phyloP scores from a whole-genome alignment of 2,329 filamentous ascomycete genomes.

The Pseudocercospora ulei region DNA sequence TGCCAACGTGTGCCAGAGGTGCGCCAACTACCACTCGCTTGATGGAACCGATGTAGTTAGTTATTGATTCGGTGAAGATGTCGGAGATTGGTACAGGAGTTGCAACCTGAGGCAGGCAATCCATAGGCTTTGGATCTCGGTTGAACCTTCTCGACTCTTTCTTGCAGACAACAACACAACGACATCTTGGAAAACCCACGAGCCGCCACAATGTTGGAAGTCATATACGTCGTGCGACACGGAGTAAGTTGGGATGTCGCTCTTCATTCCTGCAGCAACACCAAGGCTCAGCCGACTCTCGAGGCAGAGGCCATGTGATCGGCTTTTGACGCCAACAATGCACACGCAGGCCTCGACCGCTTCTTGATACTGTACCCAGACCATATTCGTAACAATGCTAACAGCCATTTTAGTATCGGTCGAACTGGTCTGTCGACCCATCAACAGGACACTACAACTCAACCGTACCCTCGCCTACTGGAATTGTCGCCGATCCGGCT shows the following conservation, averaged over 20 bases:
- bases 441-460: slow-evolving; percentile 68
- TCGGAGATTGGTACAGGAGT: too few species aligned
- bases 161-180: neutral
- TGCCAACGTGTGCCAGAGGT: slow-evolving; percentile 17
- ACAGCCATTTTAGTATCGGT: slow-evolving; percentile 58
- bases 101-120: too few species aligned
- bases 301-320: neutral
- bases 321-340: too few species aligned
- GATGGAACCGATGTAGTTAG: slow-evolving; percentile 15
- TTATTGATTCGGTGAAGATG: neutral
- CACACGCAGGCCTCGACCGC: too few species aligned
- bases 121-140: neutral
- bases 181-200: neutral
- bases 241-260: slow-evolving; percentile 37
- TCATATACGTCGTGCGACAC: slow-evolving; percentile 44
- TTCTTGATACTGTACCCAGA: too few species aligned
- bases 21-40: slow-evolving; percentile 20
- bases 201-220: slow-evolving; percentile 37
- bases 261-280: slow-evolving; percentile 3
- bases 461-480: slow-evolving; percentile 68
- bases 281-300: neutral
- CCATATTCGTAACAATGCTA: slow-evolving; percentile 17
- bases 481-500: slow-evolving; percentile 76
- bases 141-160: neutral
- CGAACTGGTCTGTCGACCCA: slow-evolving; percentile 78